These are phyloP conservation scores for Nicotiana tabacum DNA, from an alignment of 257 asterid genomes.

Conservation along the genomic window DNA sequence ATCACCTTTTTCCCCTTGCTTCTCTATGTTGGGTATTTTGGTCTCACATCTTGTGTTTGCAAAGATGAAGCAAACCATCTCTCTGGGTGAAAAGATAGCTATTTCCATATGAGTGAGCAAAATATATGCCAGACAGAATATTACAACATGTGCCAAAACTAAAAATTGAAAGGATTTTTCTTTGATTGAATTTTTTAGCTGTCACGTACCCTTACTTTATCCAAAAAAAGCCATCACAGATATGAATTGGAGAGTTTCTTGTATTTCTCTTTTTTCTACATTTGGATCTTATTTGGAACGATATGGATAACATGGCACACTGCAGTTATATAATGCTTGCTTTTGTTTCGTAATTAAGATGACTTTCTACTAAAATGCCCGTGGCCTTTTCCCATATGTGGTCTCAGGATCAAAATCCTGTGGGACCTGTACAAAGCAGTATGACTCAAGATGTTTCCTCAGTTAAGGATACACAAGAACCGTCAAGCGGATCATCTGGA, in stretches of 20 bases:
- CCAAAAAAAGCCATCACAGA: background rate
- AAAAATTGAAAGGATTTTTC: background rate
- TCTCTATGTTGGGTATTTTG: background rate
- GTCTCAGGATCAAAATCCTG: constrained; percentile 51
- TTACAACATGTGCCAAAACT: background rate
- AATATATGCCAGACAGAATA: background rate
- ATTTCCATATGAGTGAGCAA: background rate
- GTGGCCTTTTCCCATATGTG: background rate
- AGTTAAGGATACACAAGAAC: constrained; percentile 34
- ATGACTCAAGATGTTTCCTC: constrained; percentile 34
- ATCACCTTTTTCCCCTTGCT: background rate
- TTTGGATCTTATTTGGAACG: background rate
- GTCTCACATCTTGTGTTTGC: background rate
- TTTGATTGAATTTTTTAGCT: background rate
- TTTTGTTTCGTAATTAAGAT: background rate
- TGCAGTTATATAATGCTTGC: background rate
- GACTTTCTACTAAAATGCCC: background rate
- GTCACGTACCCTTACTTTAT: no score
- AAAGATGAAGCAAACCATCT: background rate
- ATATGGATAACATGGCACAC: background rate
- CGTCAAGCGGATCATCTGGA: constrained; percentile 26
- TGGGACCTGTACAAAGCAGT: constrained; percentile 31
- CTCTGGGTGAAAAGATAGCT: background rate
- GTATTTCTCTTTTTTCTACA: background rate
- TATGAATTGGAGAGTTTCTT: background rate